A percentile compares a stretch with the other conserved stretches of the same genome.
phyloP scores from a whole-genome alignment of 495 filamentous ascomycete genomes.

The Hypoxylon subgilvum region DNA sequence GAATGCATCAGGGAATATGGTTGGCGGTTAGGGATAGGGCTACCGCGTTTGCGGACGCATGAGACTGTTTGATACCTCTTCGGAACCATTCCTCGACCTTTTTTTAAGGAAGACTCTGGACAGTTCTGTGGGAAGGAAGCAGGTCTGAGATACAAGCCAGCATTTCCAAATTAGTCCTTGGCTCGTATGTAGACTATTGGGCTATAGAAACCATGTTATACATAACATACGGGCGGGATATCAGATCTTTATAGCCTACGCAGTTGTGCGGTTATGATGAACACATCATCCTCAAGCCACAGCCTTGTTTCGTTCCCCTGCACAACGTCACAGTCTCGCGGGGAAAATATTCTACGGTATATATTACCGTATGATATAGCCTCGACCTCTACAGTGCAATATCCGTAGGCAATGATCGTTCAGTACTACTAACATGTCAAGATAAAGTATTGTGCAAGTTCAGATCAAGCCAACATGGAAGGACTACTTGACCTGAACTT shows the following conservation, averaged over 20 bases:
- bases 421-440: no score
- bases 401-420: no score
- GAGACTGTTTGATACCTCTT: constrained; percentile 8
- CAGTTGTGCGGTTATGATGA: constrained; percentile 8
- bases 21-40: constrained; percentile 6
- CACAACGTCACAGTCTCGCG: no score
- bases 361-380: no score
- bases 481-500: no score
- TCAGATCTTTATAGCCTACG: constrained; percentile 22
- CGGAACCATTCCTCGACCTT: background rate
- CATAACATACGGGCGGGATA: background rate
- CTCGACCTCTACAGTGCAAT: no score
- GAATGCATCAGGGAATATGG: constrained; percentile 21
- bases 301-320: background rate
- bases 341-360: no score
- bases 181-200: constrained; percentile 19
- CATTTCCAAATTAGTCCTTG: constrained; percentile 5
- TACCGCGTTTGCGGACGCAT: constrained; percentile 1
- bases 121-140: constrained; percentile 1
- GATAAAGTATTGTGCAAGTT: no score
- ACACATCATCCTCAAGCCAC: constrained; percentile 6
- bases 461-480: no score
- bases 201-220: constrained; percentile 3
- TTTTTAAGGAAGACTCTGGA: background rate
- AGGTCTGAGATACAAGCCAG: constrained; percentile 14